Percentiles rank a stretch among this genome's conserved stretches.
These are phyloP conservation scores for Neoscytalidium dimidiatum DNA, from an alignment of 2,329 filamentous ascomycete genomes.

Conservation along the genomic window DNA sequence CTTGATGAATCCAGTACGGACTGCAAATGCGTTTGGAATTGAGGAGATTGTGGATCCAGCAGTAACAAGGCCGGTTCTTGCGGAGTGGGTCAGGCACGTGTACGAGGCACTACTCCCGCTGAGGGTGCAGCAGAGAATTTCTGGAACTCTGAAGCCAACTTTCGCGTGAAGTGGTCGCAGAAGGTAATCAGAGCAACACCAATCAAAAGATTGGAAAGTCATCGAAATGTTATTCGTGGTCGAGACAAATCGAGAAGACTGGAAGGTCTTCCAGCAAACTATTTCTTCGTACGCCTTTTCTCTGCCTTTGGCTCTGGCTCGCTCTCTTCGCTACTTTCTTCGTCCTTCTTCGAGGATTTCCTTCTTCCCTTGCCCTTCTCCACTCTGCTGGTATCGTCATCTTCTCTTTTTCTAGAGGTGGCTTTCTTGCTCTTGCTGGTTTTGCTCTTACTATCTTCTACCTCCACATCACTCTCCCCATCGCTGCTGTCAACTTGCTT, in stretches of 20 bases:
- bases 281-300: neutral
- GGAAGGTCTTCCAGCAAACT: neutral
- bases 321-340: neutral
- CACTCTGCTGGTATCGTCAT: neutral
- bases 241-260: too few species aligned
- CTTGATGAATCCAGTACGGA: conserved; percentile 66
- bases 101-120: conserved; percentile 56
- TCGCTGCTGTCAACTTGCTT: neutral
- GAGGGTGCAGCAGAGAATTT: conserved; percentile 47
- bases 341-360: neutral
- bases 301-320: neutral
- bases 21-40: conserved; percentile 64
- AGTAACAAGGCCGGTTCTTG: conserved; percentile 57
- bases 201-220: too few species aligned
- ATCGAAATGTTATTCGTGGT: too few species aligned
- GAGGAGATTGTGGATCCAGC: conserved; percentile 68
- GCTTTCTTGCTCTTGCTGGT: neutral
- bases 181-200: too few species aligned
- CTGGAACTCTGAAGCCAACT: conserved; percentile 37
- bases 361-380: neutral
- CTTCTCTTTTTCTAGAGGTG: neutral
- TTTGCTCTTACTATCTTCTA: neutral
- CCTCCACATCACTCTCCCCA: neutral
- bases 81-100: conserved; percentile 58
- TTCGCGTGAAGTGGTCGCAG: too few species aligned